Evolutionary conservation across 805 yeast species (phyloP), one percentile per base, ranked within the genome.

Genomic region (Vanderwaltozyma verrucispora): DNA sequence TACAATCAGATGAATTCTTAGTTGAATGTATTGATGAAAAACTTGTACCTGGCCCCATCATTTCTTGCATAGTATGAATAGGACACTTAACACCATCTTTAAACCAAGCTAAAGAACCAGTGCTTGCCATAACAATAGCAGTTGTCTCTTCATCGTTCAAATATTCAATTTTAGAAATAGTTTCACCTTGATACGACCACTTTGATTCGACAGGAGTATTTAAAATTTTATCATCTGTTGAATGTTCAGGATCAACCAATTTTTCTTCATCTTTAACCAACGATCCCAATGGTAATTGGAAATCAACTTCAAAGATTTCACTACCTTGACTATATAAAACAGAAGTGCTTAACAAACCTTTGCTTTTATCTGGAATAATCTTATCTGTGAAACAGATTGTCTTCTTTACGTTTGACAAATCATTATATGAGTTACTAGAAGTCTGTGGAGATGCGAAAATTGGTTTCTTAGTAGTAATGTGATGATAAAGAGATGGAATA

Each of bases 401-500:
- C 23, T 51, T 56, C 10, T 44, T 47, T n/a, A 49, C 33, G 9
- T 40, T 44, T 11, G 32, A 35, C 3, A 33, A 21, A 20, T 42
- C 43, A 11, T 39, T 51, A 30, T 44, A 44, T 13, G 51, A 47
- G 5, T 57, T 53, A 1, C 58, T 56, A 18, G 20, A 27, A 13
- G 9, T 18, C n/a, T 37, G 40, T 11, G 39, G 31, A 15, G 35
- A 27, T 6, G 19, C 5, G 13, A 59, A 54, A 37, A 56, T 60
- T 5, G 69, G 62, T 33, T 56, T 63, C 17, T 62, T 56, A 14
- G 65, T 51, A 6, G 57, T 49, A 13, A 59, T 56, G 33, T 59
- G 62, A 34, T 54, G 50, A 58, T 85, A 85, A 42, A 85, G 64
- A 46, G 82, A 65, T 3, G 94, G 94, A 12, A 82, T 79, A 2